Percentiles rank a stretch among this genome's conserved stretches.
These are phyloP conservation scores for Penicillium coffeae DNA, from an alignment of 495 filamentous ascomycete genomes.

Conservation along the genomic window DNA sequence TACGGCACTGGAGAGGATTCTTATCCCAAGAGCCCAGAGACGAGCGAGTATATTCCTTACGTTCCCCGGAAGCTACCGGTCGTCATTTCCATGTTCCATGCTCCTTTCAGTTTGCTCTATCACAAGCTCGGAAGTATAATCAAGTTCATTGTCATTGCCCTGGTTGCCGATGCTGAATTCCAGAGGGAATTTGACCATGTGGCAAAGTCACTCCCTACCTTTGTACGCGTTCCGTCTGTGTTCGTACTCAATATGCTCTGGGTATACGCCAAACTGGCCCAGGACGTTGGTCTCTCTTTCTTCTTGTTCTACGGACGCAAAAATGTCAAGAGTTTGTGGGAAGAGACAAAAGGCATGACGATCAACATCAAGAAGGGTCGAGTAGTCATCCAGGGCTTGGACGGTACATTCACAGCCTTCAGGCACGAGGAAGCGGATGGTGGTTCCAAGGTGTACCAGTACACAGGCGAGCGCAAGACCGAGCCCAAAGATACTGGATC, in stretches of 20 bases:
- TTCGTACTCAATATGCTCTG: constrained; percentile 45
- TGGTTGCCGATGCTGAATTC: constrained; percentile 56
- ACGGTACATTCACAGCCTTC: constrained; percentile 48
- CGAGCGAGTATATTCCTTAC: constrained; percentile 30
- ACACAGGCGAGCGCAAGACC: constrained; percentile 39
- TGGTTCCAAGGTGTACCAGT: constrained; percentile 45
- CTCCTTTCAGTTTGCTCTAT: constrained; percentile 31
- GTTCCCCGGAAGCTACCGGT: constrained; percentile 25
- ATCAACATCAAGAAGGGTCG: constrained; percentile 44
- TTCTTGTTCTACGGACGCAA: constrained; percentile 47
- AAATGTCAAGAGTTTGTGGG: constrained; percentile 42
- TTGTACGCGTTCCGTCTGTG: constrained; percentile 37
- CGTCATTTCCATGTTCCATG: constrained; percentile 23
- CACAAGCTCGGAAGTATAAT: constrained; percentile 37
- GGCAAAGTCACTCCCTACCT: constrained; percentile 24
- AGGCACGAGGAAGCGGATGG: constrained; percentile 36
- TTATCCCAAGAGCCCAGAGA: constrained; percentile 26
- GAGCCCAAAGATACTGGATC: constrained; percentile 40
- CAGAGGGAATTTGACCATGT: constrained; percentile 55
- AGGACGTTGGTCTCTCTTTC: constrained; percentile 40
- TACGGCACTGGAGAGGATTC: constrained; percentile 31
- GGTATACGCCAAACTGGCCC: constrained; percentile 42
- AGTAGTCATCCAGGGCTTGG: constrained; percentile 41
- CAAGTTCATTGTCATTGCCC: constrained; percentile 53
- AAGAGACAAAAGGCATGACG: constrained; percentile 46